Percentiles rank a stretch among this genome's conserved stretches.
Conservation (phyloP, 2,329 filamentous ascomycete species). For the Fusarium circinatum region DNA sequence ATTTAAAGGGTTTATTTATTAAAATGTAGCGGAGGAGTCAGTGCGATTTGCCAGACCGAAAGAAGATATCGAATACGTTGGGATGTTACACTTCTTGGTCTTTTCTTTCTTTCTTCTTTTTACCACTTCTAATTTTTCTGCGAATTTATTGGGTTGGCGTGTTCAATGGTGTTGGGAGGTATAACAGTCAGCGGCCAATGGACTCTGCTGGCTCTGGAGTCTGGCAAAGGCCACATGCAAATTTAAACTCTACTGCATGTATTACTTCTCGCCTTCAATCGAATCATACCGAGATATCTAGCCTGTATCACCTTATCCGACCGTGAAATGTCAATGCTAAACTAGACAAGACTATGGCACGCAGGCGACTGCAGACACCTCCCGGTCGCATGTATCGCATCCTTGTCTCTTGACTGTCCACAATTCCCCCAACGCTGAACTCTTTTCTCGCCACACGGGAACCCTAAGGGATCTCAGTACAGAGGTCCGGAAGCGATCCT, state of each 20-base stretch:
- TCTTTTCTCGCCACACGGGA: no score
- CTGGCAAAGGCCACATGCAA: no score
- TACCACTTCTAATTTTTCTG: accelerated
- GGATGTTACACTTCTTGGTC: neutral
- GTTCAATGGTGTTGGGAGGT: neutral
- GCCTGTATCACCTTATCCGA: neutral
- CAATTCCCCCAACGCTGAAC: neutral
- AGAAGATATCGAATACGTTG: neutral
- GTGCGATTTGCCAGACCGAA: neutral
- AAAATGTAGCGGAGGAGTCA: neutral
- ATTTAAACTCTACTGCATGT: neutral
- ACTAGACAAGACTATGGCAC: neutral
- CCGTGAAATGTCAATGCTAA: no score
- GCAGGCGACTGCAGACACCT: no score
- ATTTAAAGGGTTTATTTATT: no score
- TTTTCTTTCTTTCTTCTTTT: no score
- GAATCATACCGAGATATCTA: accelerated
- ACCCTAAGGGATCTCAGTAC: neutral
- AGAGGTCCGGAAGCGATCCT: neutral
- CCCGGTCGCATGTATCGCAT: neutral
- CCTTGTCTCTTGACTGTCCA: neutral
- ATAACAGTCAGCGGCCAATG: accelerated
- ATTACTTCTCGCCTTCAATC: neutral
- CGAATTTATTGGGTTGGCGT: no score
- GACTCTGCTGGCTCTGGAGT: neutral